These are phyloP conservation scores for Ogataea degrootiae DNA, from an alignment of 805 yeast genomes.

Conservation along the genomic window DNA sequence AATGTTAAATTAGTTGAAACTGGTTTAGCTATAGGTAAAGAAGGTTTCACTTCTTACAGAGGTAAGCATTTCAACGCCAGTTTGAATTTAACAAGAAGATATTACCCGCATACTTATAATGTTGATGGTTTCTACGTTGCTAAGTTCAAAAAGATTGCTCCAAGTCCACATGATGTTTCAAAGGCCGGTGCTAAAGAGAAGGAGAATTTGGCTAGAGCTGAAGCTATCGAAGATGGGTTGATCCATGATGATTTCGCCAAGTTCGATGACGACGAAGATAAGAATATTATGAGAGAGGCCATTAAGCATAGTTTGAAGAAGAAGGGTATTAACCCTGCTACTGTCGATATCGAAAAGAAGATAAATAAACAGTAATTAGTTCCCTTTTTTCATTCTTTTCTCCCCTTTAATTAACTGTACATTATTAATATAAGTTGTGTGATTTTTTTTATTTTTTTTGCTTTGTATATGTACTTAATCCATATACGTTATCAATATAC, in stretches of 20 bases:
- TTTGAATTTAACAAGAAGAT: constrained; percentile 81
- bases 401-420: background rate
- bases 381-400: background rate
- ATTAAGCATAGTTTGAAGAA: constrained; percentile 60
- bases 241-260: constrained; percentile 83
- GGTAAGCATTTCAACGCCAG: constrained; percentile 86
- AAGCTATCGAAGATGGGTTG: constrained; percentile 71
- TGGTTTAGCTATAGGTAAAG: constrained; percentile 89
- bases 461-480: too few relatives aligned
- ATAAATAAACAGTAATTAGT: constrained; percentile 9
- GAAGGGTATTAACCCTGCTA: constrained; percentile 68
- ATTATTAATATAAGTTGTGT: background rate
- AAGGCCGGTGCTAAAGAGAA: constrained; percentile 87
- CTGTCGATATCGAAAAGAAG: constrained; percentile 27
- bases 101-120: constrained; percentile 97
- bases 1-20: constrained; percentile 92
- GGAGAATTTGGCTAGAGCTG: constrained; percentile 76
- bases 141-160: constrained; percentile 84
- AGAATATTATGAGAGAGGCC: constrained; percentile 62
- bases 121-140: constrained; percentile 99
- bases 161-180: constrained; percentile 79
- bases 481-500: too few relatives aligned
- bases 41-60: constrained; percentile 88
- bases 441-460: too few relatives aligned
- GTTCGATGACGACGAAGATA: constrained; percentile 75